phyloP scores from a whole-genome alignment of 139 green algal genomes.

The Yamagishiella unicocca region DNA sequence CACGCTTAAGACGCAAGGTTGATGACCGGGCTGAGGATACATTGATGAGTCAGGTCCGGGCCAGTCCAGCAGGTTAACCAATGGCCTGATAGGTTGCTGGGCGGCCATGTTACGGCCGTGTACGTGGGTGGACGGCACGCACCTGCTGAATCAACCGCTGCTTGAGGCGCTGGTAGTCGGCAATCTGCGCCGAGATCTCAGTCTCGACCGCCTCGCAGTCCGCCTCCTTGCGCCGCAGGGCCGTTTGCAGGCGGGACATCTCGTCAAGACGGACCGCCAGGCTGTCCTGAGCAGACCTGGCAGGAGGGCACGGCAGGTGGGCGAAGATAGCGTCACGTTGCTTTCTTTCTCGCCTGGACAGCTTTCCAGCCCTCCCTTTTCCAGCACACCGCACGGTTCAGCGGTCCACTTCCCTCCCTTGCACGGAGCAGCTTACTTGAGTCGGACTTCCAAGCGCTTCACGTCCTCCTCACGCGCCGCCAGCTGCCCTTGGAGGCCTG shows the following conservation, averaged over 20 bases:
- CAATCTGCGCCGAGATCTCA: constrained; percentile 52
- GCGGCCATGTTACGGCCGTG: too few relatives aligned
- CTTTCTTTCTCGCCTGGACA: too few relatives aligned
- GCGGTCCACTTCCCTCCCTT: too few relatives aligned
- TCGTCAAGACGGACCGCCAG: constrained; percentile 20
- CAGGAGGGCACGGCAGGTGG: background rate
- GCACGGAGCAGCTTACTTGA: constrained; percentile 27
- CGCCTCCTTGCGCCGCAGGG: constrained; percentile 51
- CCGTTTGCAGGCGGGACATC: constrained; percentile 30
- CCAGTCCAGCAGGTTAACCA: too few relatives aligned
- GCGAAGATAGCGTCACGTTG: too few relatives aligned
- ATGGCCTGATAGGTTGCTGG: too few relatives aligned
- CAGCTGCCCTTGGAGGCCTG: constrained; percentile 34
- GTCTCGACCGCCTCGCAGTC: constrained; percentile 49
- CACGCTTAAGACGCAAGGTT: too few relatives aligned
- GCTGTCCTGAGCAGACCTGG: constrained; percentile 6
- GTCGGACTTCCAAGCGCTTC: constrained; percentile 19
- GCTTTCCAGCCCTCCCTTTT: too few relatives aligned
- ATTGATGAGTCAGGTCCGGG: too few relatives aligned
- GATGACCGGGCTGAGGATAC: too few relatives aligned
- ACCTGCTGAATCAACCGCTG: constrained; percentile 48
- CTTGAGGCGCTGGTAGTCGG: constrained; percentile 55
- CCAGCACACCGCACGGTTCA: background rate
- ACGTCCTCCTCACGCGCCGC: constrained; percentile 34
- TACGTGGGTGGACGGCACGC: too few relatives aligned